phyloP scores from a whole-genome alignment of 352 stramenopile genomes.

The Globisporangium lucens region DNA sequence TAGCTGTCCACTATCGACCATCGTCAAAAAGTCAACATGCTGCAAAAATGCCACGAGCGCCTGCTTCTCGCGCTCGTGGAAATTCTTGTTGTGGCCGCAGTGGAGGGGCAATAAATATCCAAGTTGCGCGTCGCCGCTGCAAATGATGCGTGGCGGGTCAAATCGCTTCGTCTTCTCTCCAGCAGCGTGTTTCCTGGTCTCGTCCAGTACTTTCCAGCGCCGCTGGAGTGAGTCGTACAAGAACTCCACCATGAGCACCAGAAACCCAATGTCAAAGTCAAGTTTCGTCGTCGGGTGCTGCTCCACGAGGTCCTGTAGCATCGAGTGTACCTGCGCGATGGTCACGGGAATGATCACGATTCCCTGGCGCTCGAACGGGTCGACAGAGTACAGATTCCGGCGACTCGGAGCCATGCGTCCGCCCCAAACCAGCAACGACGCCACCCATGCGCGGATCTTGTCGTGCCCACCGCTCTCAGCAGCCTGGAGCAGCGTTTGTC shows the following conservation, averaged over 20 bases:
- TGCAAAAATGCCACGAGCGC: slow-evolving; percentile 57
- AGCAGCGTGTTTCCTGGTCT: slow-evolving; percentile 14
- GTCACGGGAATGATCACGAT: slow-evolving; percentile 64
- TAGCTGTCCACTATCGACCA: not conserved
- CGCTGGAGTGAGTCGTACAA: slow-evolving; percentile 61
- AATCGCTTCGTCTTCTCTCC: slow-evolving; percentile 3
- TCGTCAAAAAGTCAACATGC: slow-evolving; percentile 35
- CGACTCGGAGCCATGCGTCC: slow-evolving; percentile 35
- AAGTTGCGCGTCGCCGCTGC: slow-evolving; percentile 31
- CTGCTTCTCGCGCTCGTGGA: slow-evolving; percentile 67
- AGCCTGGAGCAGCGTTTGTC: slow-evolving; percentile 75
- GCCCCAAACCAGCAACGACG: slow-evolving; percentile 74
- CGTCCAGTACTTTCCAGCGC: slow-evolving; percentile 50
- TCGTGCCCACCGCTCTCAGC: slow-evolving; percentile 72
- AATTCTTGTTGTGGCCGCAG: slow-evolving; percentile 87
- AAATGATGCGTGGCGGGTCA: slow-evolving; percentile 29
- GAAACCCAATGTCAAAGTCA: slow-evolving; percentile 68
- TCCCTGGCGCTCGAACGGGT: slow-evolving; percentile 67
- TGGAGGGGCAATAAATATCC: slow-evolving; percentile 68
- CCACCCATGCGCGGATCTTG: slow-evolving; percentile 76
- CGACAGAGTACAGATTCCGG: slow-evolving; percentile 34
- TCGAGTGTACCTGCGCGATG: slow-evolving; percentile 49
- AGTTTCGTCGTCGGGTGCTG: slow-evolving; percentile 62
- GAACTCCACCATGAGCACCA: slow-evolving; percentile 78
- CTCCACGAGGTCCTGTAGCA: slow-evolving; percentile 51